phyloP scores from a whole-genome alignment of 2,329 filamentous ascomycete genomes.

The Hymenoscyphus fructigenus region DNA sequence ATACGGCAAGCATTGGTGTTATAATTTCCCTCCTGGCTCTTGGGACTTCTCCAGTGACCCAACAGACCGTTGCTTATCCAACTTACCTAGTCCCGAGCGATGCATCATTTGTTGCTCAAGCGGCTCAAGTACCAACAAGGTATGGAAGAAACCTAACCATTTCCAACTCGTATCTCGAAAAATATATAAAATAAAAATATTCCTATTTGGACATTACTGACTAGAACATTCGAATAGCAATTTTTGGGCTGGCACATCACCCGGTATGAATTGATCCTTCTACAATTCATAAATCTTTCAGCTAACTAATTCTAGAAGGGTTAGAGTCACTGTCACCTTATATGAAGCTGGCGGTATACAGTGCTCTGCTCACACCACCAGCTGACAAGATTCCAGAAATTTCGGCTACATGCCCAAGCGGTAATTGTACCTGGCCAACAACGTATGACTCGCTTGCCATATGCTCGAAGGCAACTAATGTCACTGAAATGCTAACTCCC shows the following conservation, averaged over 20 bases:
- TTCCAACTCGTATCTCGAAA: too few relatives aligned
- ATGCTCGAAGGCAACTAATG: constrained; percentile 23
- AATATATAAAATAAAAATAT: too few relatives aligned
- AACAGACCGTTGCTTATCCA: constrained; percentile 33
- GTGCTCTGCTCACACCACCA: constrained; percentile 2
- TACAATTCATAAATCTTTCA: constrained; percentile 6
- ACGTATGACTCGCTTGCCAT: constrained; percentile 36
- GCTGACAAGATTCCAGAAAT: constrained; percentile 1
- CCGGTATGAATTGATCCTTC: neutral
- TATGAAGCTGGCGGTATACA: constrained; percentile 12
- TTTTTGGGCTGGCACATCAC: too few relatives aligned
- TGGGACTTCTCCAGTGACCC: constrained; percentile 36
- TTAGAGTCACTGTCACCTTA: neutral
- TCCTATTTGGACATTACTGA: too few relatives aligned
- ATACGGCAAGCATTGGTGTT: neutral
- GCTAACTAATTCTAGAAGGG: constrained; percentile 6
- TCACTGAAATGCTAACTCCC: constrained; percentile 12
- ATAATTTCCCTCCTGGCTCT: constrained; percentile 28
- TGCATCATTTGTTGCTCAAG: too few relatives aligned
- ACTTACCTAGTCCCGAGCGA: constrained; percentile 20
- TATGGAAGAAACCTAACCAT: too few relatives aligned
- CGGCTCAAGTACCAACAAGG: too few relatives aligned
- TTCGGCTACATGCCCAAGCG: constrained; percentile 31
- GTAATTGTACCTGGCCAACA: constrained; percentile 36
- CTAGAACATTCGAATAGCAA: too few relatives aligned